A percentile compares a stretch with the other conserved stretches of the same genome.
Conservation (phyloP, 2,329 filamentous ascomycete genomes). For the Trichoderma breve region DNA sequence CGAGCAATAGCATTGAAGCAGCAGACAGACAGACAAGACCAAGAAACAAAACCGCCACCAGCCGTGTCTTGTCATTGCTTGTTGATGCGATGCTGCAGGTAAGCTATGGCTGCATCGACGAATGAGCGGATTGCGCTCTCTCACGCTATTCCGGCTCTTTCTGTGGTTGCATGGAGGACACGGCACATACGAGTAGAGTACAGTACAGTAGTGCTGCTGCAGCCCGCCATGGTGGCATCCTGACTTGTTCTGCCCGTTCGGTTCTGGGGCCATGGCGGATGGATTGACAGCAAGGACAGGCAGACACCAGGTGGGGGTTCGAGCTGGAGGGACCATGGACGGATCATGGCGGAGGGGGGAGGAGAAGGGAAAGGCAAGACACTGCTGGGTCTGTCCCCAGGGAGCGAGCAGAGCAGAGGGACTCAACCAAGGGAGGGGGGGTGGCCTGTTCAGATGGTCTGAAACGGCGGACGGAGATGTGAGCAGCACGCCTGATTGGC, state of each 20-base stretch:
- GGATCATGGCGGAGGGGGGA: neutral
- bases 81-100: neutral
- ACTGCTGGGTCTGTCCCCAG: neutral
- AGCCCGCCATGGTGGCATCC: neutral
- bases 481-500: slow-evolving; percentile 19
- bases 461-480: slow-evolving; percentile 20
- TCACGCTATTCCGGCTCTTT: neutral
- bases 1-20: neutral
- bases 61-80: neutral
- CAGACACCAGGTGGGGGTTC: neutral
- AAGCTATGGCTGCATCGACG: neutral
- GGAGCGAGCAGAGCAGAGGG: neutral
- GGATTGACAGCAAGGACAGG: slow-evolving; percentile 17
- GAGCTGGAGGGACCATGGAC: neutral
- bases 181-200: neutral
- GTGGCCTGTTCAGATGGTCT: neutral
- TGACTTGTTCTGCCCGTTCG: neutral
- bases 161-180: neutral
- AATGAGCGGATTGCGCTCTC: neutral
- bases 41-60: neutral
- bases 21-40: too few species aligned
- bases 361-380: neutral
- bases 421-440: neutral
- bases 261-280: neutral
- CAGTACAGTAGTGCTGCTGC: neutral